These are phyloP conservation scores for Trichoderma parareesei DNA, from an alignment of 495 filamentous ascomycete genomes.

Conservation along the genomic window DNA sequence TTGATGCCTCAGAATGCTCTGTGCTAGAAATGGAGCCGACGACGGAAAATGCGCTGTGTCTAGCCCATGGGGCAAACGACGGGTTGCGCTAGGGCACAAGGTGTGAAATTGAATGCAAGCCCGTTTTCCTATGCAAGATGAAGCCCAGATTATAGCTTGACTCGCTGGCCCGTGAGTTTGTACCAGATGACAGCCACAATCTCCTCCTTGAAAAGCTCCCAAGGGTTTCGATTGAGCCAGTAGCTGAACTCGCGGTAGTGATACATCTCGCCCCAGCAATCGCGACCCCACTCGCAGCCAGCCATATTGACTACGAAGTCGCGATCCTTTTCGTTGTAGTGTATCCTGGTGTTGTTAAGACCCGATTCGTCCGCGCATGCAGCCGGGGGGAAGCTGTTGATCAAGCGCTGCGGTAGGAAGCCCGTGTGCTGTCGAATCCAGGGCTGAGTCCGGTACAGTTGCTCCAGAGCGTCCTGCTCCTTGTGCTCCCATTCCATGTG, in stretches of 20 bases:
- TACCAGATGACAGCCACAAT: constrained; percentile 43
- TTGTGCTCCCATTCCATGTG: constrained; percentile 99
- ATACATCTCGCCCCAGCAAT: constrained; percentile 98
- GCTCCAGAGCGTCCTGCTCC: constrained; percentile 91
- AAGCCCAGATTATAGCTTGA: constrained; percentile 31
- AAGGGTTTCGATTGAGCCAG: constrained; percentile 68
- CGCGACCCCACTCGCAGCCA: constrained; percentile 89
- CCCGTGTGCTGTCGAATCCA: constrained; percentile 86
- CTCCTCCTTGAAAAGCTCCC: constrained; percentile 64
- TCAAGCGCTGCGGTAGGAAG: constrained; percentile 83
- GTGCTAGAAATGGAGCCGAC: constrained; percentile 15
- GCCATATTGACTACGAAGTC: constrained; percentile 99
- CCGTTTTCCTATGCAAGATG: background rate
- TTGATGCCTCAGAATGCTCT: constrained; percentile 12
- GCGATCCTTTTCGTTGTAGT: constrained; percentile 76
- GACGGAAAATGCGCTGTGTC: constrained; percentile 2
- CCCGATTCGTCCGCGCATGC: constrained; percentile 63
- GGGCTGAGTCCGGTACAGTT: constrained; percentile 82
- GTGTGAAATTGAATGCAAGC: background rate
- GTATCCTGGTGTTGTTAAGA: constrained; percentile 61
- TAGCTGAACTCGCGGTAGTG: constrained; percentile 84
- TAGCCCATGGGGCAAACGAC: background rate
- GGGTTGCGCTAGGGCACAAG: background rate
- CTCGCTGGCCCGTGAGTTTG: constrained; percentile 47
- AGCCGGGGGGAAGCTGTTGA: constrained; percentile 89